Evolutionary conservation across 2,329 filamentous ascomycete species (phyloP), one percentile per base, ranked within the genome.

Genomic region (Pseudocercospora pini-densiflorae): DNA sequence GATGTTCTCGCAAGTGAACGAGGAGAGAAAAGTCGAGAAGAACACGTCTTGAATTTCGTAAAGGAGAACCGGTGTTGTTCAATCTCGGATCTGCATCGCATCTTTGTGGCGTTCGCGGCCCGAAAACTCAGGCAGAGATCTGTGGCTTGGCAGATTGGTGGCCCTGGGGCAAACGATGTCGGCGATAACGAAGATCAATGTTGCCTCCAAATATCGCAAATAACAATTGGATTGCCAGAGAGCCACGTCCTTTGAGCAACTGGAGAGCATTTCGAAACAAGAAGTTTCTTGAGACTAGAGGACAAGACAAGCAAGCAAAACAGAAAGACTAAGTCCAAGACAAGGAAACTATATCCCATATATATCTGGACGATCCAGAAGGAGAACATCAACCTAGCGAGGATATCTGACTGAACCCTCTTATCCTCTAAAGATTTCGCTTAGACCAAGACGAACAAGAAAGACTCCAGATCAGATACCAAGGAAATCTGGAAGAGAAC

Each of bases 241-340:
- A 14, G 4, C 40, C 10, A 2, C 12, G n/a, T 45, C n/a, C 40
- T 8, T 4, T 31, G 29, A 8, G 8, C 29, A 31, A 10, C 10
- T 10, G 1, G 8, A 12, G 31, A 31, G 29, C 29, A 31, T 9
- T 9, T 12, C 10, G 8, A 45, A 19, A 45, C 40, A 19, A 19
- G 40, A 14, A 45, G 3, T 19, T 19, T 9, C 40, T 3, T 14
- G 40, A 19, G 12, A 12, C 16, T 16, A 40, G 33, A 21, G 10
- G 16, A 45, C 33, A 23, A 60, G 45, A 29, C 58, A 49, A 61
- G 36, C 36, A 49, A 60, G 36, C 57, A 59, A 59, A n/a, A 49
- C 14, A 23, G 6, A 36, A 43, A 33, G 9, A 33, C 31, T 5
- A 33, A 33, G 4, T 57, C 9, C 5, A 14, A 51, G 33, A 36